Conservation (phyloP, 495 filamentous ascomycete species). For the Talaromyces ruber region DNA sequence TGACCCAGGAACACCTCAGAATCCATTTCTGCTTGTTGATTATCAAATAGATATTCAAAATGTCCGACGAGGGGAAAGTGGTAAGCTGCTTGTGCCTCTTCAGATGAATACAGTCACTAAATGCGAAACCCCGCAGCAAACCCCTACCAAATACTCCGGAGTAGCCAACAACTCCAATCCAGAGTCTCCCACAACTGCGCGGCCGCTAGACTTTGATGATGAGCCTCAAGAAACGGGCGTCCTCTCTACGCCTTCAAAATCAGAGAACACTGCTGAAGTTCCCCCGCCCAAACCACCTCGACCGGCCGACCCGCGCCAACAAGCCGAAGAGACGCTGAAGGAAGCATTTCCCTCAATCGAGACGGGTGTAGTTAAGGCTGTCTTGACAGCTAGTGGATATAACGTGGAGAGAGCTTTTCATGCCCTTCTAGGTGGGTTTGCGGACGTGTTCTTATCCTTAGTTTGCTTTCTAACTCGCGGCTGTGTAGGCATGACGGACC, state of each 20-base stretch:
- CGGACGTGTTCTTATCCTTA: neutral
- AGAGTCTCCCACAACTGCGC: slow-evolving; percentile 79
- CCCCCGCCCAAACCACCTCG: slow-evolving; percentile 83
- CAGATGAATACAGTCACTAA: neutral
- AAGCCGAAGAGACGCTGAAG: slow-evolving; percentile 79
- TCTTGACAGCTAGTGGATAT: slow-evolving; percentile 76
- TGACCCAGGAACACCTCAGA: neutral
- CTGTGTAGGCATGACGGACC: slow-evolving; percentile 79
- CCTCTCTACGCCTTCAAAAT: slow-evolving; percentile 24
- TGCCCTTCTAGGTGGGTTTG: slow-evolving; percentile 68
- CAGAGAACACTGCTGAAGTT: slow-evolving; percentile 26
- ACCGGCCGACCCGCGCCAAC: slow-evolving; percentile 68
- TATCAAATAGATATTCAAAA: neutral
- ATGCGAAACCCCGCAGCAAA: slow-evolving; percentile 14
- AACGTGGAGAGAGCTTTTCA: slow-evolving; percentile 93
- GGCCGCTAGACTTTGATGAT: slow-evolving; percentile 80
- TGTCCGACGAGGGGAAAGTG: slow-evolving; percentile 7
- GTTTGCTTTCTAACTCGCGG: neutral
- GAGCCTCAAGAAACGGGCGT: slow-evolving; percentile 59
- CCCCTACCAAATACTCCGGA: slow-evolving; percentile 24
- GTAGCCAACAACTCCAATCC: slow-evolving; percentile 35
- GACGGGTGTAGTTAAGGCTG: slow-evolving; percentile 71
- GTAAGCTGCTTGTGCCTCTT: neutral
- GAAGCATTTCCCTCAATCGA: slow-evolving; percentile 93
- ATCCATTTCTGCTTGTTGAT: neutral